Conservation (phyloP, 2,329 filamentous ascomycete species). For the Pestalotiopsis sp. region DNA sequence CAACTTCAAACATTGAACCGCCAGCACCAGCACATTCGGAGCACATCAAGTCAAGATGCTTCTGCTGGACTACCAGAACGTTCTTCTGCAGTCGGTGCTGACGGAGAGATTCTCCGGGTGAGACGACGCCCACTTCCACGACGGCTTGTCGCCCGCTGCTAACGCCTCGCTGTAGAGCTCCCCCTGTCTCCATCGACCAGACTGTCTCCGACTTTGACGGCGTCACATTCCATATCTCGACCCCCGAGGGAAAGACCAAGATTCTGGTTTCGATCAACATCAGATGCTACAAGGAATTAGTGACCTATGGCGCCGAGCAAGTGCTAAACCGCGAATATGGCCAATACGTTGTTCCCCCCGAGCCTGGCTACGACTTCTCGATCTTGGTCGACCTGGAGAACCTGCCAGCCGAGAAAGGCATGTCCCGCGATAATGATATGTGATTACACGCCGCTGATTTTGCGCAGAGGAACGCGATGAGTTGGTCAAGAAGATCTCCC, state of each 20-base stretch:
- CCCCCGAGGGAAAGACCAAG: slow-evolving; percentile 89
- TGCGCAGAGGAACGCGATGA: slow-evolving; percentile 77
- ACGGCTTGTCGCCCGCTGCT: slow-evolving; percentile 18
- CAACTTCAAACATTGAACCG: slow-evolving; percentile 12
- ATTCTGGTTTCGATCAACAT: slow-evolving; percentile 95
- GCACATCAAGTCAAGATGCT: slow-evolving; percentile 62
- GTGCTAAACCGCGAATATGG: slow-evolving; percentile 96
- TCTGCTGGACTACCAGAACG: slow-evolving; percentile 98
- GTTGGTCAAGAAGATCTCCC: slow-evolving; percentile 81
- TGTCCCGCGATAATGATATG: slow-evolving; percentile 13
- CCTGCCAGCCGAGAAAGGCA: slow-evolving; percentile 79
- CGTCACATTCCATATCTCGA: slow-evolving; percentile 98
- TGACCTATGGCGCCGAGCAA: slow-evolving; percentile 89
- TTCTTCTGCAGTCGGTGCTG: slow-evolving; percentile 93
- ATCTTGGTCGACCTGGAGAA: slow-evolving; percentile 86
- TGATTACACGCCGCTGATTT: background rate
- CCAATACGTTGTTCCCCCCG: slow-evolving; percentile 82
- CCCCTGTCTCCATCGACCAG: slow-evolving; percentile 91
- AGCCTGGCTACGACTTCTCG: slow-evolving; percentile 95
- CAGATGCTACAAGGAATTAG: slow-evolving; percentile 90
- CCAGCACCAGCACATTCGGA: slow-evolving; percentile 6
- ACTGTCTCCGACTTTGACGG: slow-evolving; percentile 99
- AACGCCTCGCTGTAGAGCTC: slow-evolving; percentile 58
- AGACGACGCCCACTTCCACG: slow-evolving; percentile 23
- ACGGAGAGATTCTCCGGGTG: slow-evolving; percentile 93